Conservation (phyloP, 2,329 filamentous ascomycete species). For the Phialophora macrospora region DNA sequence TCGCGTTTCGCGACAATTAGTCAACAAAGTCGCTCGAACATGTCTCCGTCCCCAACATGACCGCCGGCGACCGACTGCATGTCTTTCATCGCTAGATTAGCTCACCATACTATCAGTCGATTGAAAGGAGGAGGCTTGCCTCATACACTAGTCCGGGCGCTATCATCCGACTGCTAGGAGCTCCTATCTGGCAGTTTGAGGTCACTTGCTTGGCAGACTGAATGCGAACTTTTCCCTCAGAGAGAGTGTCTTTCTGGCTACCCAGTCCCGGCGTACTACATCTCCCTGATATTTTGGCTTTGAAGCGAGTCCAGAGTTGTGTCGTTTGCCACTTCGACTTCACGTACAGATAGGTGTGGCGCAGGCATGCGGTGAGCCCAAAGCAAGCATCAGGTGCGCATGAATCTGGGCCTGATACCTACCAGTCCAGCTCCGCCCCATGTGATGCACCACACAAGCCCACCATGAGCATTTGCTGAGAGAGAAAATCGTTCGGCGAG, state of each 20-base stretch:
- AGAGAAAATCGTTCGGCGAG: too few species aligned
- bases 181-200: neutral
- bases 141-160: neutral
- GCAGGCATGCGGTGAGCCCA: neutral
- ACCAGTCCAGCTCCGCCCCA: too few species aligned
- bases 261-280: too few species aligned
- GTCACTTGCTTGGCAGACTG: too few species aligned
- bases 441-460: too few species aligned
- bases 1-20: neutral
- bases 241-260: neutral
- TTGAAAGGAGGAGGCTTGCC: neutral
- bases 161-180: neutral
- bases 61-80: neutral
- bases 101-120: neutral
- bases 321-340: neutral
- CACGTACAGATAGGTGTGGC: neutral
- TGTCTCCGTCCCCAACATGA: neutral
- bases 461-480: too few species aligned
- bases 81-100: neutral
- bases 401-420: too few species aligned
- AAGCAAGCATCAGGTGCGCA: too few species aligned
- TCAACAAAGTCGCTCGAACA: neutral
- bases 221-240: neutral
- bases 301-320: neutral
- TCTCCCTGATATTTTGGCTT: neutral